Evolutionary conservation across 176 grass and related monocot genomes (phyloP).

Genomic region (Cenchrus fungigraminus): DNA sequence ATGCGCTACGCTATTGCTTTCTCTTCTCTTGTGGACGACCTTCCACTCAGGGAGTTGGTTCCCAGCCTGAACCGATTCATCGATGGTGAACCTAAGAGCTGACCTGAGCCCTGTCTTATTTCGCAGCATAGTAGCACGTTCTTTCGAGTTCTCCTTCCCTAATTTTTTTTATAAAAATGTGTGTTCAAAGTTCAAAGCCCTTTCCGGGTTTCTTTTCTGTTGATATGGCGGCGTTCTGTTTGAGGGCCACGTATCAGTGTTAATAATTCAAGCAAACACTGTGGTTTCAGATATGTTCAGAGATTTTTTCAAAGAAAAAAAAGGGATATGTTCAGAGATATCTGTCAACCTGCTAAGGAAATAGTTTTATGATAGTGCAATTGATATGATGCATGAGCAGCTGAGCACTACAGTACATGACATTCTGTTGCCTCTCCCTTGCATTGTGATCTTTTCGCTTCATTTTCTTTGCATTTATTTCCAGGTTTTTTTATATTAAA

Average conservation of each 20-base stretch:
- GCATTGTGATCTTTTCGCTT: neutral
- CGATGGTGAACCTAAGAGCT: no score
- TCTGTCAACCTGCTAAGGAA: conserved; percentile 18
- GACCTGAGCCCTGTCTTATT: no score
- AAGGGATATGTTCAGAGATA: no score
- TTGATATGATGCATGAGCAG: neutral
- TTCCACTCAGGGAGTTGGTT: no score
- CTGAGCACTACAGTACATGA: neutral
- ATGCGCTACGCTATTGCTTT: no score
- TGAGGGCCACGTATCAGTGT: neutral
- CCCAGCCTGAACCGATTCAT: no score
- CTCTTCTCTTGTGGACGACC: no score
- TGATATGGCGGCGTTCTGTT: neutral
- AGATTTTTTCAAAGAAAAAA: neutral
- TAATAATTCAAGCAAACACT: conserved; percentile 10
- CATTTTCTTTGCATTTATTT: neutral
- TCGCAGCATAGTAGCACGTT: neutral
- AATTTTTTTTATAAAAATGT: neutral
- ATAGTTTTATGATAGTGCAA: neutral
- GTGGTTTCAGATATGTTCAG: neutral
- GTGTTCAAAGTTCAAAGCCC: neutral
- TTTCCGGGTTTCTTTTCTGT: conserved; percentile 6
- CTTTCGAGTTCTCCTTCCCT: neutral
- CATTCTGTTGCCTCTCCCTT: neutral
- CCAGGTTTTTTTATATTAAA: neutral